Base-by-base conservation (phyloP, 2,329 filamentous ascomycete species). In the Arthrobotrys musiformis region DNA sequence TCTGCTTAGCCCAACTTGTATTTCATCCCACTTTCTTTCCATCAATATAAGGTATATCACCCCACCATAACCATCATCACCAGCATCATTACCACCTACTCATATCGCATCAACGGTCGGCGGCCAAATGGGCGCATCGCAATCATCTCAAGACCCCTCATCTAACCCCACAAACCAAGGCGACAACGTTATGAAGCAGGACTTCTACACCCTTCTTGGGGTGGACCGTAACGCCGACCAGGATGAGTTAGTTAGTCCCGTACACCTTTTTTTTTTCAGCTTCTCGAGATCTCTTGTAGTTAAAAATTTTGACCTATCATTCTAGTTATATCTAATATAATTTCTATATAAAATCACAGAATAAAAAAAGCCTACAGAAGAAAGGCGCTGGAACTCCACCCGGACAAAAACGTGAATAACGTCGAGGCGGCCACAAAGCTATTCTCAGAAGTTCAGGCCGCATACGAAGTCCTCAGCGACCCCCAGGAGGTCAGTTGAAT, bases 381-480 rank as follows among this genome's bases (percentile, higher is more conserved):
- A 78, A 97, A 94, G 83, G 95, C 95, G 0, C 89, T 99, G 58
- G 93, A 97, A 83, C 87, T 98, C 8, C 95, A 99, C 83, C 95
- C 95, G 0, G 95, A 99, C 84, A 92, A 94, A 80, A 99, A 99
- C 83, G 91, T 92, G 83, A 91, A 92, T 81, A 91, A 97, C 82
- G 90, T 91, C 78, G 93, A 96, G 81, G 88, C 90, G 79, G 90
- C 94, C 1, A 99, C 95, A 0, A 88, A 87, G 79, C 89, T 90
- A 63, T 99, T 99, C 82, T 93, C 95, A 60, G 93, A 97, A 82
- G 88, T 98, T 28, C 94, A 97, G 83, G 88, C 93, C 37, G 95
- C 95, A 54, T 97, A 99, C 83, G 93, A 98, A 83, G 89, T 99
- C n/a, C 88, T 99, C 0, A 97, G 94, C 1, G 95, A 99, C 83